phyloP scores from a whole-genome alignment of 192 early-diverging fungal species.

The Mortierella hygrophila region DNA sequence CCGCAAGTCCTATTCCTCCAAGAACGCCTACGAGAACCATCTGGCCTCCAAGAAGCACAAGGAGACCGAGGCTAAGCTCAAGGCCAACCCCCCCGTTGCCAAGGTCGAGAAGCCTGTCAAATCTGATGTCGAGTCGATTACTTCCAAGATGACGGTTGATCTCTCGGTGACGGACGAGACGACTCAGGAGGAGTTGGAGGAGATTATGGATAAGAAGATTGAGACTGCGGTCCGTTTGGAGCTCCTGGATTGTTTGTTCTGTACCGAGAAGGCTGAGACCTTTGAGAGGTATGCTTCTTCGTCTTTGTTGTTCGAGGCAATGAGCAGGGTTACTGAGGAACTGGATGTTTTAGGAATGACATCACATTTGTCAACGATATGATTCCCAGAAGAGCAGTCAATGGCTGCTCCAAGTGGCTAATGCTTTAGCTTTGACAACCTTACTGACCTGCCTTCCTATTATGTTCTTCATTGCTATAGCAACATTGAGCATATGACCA shows the following conservation, averaged over 20 bases:
- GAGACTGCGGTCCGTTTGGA: constrained; percentile 74
- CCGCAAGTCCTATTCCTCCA: constrained; percentile 79
- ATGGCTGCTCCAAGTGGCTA: neutral
- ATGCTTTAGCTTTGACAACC: neutral
- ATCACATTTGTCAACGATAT: neutral
- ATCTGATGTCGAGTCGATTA: constrained; percentile 47
- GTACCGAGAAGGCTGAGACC: constrained; percentile 71
- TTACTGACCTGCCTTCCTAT: neutral
- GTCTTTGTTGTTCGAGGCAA: neutral
- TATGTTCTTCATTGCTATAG: constrained; percentile 8
- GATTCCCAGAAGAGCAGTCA: neutral
- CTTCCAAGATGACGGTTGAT: constrained; percentile 49
- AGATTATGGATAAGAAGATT: constrained; percentile 89
- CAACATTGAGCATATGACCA: constrained; percentile 95
- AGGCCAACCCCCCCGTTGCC: constrained; percentile 29
- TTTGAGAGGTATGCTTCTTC: constrained; percentile 62
- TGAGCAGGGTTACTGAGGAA: neutral
- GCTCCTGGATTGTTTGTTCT: constrained; percentile 93
- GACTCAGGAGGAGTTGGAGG: constrained; percentile 69
- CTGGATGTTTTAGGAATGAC: neutral
- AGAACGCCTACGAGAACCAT: constrained; percentile 93
- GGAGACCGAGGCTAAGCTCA: constrained; percentile 73
- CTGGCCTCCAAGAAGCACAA: constrained; percentile 96
- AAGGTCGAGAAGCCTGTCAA: constrained; percentile 34
- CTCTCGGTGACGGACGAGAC: constrained; percentile 64